Percentiles rank a stretch among this genome's conserved stretches.
Conservation (phyloP, 2,329 filamentous ascomycete genomes). For the Ophiostoma perfectum region DNA sequence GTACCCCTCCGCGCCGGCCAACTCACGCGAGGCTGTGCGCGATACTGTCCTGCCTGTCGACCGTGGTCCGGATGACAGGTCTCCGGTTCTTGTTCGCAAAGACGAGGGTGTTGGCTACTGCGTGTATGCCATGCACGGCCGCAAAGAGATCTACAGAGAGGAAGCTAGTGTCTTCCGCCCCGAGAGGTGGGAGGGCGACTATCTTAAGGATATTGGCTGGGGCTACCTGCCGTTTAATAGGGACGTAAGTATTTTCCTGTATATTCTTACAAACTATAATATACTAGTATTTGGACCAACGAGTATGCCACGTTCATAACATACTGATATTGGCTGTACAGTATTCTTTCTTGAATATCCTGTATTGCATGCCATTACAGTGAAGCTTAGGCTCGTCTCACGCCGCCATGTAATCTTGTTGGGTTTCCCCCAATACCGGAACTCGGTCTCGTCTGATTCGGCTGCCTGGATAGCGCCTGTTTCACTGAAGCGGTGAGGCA, state of each 20-base stretch:
- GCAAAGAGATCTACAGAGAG: slow-evolving; percentile 20
- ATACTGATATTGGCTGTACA: too few relatives aligned
- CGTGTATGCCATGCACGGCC: slow-evolving; percentile 35
- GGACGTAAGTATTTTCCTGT: slow-evolving; percentile 18
- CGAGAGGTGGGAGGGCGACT: slow-evolving; percentile 19
- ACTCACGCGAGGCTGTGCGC: slow-evolving; percentile 21
- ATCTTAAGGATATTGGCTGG: slow-evolving; percentile 15
- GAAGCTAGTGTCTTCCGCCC: slow-evolving; percentile 22
- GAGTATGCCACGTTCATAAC: too few relatives aligned
- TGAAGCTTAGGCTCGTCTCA: too few relatives aligned
- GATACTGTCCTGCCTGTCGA: slow-evolving; percentile 43
- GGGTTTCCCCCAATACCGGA: not conserved
- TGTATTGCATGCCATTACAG: too few relatives aligned
- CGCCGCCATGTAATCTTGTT: too few relatives aligned
- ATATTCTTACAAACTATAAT: too few relatives aligned
- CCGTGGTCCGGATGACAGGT: slow-evolving; percentile 40
- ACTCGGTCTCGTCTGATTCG: not conserved
- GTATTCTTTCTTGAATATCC: too few relatives aligned
- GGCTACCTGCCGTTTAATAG: slow-evolving; percentile 23
- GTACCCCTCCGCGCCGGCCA: slow-evolving; percentile 19
- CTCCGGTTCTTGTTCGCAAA: slow-evolving; percentile 42
- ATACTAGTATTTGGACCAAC: too few relatives aligned
- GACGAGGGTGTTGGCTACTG: slow-evolving; percentile 38
- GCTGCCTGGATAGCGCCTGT: not conserved
- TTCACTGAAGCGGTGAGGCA: too few relatives aligned